A percentile compares a stretch with the other conserved stretches of the same genome.
Evolutionary conservation across 768 basidiomycete species (phyloP).

Genomic region (Tylopilus vinaceipallidus): DNA sequence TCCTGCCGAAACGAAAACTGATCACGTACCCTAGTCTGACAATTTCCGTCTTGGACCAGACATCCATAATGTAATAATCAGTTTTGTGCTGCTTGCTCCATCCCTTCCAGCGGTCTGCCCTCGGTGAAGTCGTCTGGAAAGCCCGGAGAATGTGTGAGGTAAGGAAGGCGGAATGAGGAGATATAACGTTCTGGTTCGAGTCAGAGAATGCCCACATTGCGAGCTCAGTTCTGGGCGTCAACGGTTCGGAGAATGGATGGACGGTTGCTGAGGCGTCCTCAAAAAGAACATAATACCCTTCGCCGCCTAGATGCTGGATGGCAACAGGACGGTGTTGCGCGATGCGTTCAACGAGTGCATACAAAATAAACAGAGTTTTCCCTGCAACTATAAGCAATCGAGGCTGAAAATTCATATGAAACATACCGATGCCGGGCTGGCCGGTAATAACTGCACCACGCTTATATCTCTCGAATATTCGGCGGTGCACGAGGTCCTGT

Average conservation of each 20-base stretch:
- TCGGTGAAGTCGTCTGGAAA: not conserved
- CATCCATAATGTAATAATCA: not conserved
- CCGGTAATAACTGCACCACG: not conserved
- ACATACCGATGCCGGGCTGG: slow-evolving; percentile 6
- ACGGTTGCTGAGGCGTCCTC: not conserved
- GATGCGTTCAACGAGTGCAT: no score
- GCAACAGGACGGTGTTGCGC: not conserved
- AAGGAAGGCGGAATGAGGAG: not conserved
- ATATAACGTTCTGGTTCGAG: not conserved
- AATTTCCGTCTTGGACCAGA: slow-evolving; percentile 1
- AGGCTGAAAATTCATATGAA: no score
- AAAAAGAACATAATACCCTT: not conserved
- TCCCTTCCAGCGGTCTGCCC: not conserved
- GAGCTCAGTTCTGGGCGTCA: not conserved
- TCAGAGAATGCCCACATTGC: no score
- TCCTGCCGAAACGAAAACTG: no score
- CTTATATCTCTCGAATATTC: not conserved
- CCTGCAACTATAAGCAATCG: no score
- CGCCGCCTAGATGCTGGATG: not conserved
- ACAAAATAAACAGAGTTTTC: no score
- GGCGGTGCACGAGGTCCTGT: not conserved
- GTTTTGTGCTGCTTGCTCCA: no score
- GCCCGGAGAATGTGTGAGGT: not conserved
- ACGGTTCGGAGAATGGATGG: rapidly evolving
- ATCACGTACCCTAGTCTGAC: not conserved